A percentile compares a stretch with the other conserved stretches of the same genome.
Conservation (phyloP, 768 basidiomycete genomes). For the Termitomyces sp. region DNA sequence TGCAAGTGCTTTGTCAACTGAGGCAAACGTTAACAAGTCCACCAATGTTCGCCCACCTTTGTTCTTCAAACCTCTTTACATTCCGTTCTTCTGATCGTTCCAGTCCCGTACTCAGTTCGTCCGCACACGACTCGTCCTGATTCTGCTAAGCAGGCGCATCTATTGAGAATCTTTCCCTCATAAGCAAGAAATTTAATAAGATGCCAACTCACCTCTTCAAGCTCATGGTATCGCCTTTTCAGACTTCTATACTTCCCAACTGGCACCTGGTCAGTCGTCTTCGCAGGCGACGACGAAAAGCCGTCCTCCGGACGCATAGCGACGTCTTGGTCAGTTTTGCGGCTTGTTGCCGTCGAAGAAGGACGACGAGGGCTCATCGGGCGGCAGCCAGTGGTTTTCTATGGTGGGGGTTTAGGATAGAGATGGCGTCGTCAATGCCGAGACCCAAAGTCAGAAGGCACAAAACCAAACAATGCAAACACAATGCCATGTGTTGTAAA, state of each 20-base stretch:
- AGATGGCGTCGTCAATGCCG: conserved; percentile 19
- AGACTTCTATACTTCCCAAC: conserved; percentile 59
- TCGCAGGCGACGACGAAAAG: conserved; percentile 27
- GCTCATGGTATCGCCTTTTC: conserved; percentile 60
- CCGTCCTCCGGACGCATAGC: conserved; percentile 45
- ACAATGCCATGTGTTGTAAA: conserved; percentile 37
- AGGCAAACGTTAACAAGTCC: not conserved
- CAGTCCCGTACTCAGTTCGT: conserved; percentile 47
- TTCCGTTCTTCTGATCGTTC: conserved; percentile 60
- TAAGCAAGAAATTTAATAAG: conserved; percentile 18
- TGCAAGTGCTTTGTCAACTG: not conserved
- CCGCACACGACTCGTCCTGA: conserved; percentile 48
- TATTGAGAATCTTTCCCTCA: conserved; percentile 21
- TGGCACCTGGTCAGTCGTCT: conserved; percentile 38
- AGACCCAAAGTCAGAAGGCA: conserved; percentile 29
- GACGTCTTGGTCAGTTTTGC: conserved; percentile 41
- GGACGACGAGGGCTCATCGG: conserved; percentile 21
- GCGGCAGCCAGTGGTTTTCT: conserved; percentile 9
- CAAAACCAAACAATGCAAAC: conserved; percentile 33
- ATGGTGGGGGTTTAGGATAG: conserved; percentile 24
- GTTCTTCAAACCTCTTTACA: conserved; percentile 53
- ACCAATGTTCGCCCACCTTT: conserved; percentile 40
- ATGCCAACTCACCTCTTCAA: conserved; percentile 56
- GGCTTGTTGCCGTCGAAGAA: conserved; percentile 26
- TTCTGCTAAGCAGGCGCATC: conserved; percentile 33